Evolutionary conservation across 2,329 filamentous ascomycete genomes (phyloP).

Genomic region (Verticillium tricorpus): DNA sequence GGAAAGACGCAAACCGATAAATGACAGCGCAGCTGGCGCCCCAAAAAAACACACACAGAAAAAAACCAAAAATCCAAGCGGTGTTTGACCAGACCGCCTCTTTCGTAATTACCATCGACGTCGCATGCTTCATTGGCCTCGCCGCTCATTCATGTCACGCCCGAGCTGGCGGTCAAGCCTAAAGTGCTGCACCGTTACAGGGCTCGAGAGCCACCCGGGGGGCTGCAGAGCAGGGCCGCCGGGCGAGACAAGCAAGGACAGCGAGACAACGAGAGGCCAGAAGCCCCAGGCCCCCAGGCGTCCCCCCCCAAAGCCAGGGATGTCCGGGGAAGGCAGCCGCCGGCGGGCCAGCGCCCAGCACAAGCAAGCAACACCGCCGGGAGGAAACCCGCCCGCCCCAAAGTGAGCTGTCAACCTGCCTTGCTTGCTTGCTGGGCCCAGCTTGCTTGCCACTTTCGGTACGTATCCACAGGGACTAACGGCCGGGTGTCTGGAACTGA

Average conservation of each 20-base stretch:
- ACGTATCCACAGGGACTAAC: background rate
- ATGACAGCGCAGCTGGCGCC: background rate
- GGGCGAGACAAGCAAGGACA: background rate
- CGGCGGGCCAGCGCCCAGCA: background rate
- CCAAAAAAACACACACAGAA: background rate
- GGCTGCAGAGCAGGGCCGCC: background rate
- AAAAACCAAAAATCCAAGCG: background rate
- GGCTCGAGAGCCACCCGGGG: background rate
- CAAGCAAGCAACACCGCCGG: background rate
- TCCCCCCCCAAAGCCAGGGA: background rate
- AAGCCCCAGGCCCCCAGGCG: background rate
- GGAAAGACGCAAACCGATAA: background rate
- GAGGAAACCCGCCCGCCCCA: background rate
- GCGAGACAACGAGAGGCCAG: background rate
- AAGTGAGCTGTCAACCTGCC: background rate
- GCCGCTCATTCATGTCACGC: background rate
- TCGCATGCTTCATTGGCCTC: background rate
- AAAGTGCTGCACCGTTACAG: background rate
- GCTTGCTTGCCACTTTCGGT: background rate
- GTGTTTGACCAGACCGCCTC: constrained; percentile 1
- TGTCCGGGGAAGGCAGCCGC: background rate
- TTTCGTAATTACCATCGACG: background rate
- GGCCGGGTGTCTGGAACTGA: background rate
- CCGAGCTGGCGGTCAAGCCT: background rate
- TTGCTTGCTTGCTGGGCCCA: background rate